A percentile compares a stretch with the other conserved stretches of the same genome.
Conservation (phyloP, 2,329 filamentous ascomycete species). For the Talaromyces sp. region DNA sequence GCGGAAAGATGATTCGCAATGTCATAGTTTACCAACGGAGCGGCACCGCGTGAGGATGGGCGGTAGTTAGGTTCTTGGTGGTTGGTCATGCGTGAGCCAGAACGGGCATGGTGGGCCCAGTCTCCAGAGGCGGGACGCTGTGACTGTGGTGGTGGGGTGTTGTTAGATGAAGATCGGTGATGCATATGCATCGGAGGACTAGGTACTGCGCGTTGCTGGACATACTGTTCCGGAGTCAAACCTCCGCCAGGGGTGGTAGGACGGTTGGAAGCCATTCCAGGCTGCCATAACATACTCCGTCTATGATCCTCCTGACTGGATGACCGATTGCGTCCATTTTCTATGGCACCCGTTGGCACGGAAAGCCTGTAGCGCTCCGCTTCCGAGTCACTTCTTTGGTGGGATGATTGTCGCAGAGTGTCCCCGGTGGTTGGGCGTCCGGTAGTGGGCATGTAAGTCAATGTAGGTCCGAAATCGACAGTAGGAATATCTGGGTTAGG, state of each 20-base stretch:
- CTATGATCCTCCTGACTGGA: constrained; percentile 56
- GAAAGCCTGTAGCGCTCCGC: constrained; percentile 32
- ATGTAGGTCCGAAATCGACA: constrained; percentile 84
- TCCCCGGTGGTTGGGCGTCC: constrained; percentile 60
- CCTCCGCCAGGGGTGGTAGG: constrained; percentile 53
- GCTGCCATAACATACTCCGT: constrained; percentile 78
- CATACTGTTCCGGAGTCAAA: constrained; percentile 81
- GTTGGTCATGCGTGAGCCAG: constrained; percentile 37
- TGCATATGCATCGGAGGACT: constrained; percentile 62
- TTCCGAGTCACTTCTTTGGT: constrained; percentile 38
- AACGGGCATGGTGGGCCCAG: constrained; percentile 37
- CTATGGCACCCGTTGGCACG: constrained; percentile 27
- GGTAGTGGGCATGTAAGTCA: constrained; percentile 64
- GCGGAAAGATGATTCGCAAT: constrained; percentile 71
- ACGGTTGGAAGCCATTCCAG: constrained; percentile 59
- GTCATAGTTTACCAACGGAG: constrained; percentile 54
- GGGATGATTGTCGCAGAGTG: constrained; percentile 46
- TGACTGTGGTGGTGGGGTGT: constrained; percentile 47
- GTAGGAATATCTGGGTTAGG: constrained; percentile 64
- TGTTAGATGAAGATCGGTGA: constrained; percentile 61
- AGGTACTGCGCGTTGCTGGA: constrained; percentile 71
- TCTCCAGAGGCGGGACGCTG: constrained; percentile 42
- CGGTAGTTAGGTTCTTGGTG: constrained; percentile 28
- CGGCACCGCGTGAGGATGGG: constrained; percentile 61
- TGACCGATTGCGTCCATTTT: constrained; percentile 41